phyloP scores from a whole-genome alignment of 768 basidiomycete genomes.

The Guyanaporus albipodus region DNA sequence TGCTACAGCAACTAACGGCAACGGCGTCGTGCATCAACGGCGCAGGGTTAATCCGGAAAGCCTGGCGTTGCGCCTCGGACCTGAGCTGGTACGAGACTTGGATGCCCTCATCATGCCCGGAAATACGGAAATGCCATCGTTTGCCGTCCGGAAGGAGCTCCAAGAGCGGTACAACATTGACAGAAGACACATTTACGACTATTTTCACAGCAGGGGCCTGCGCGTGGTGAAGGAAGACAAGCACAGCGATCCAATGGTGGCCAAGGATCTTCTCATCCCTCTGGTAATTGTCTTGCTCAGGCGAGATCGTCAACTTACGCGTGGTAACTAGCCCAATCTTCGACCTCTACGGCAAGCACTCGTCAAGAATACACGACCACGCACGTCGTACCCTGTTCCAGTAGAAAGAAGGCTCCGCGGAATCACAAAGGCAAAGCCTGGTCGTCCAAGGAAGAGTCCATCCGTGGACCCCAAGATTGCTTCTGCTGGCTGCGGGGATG shows the following conservation, averaged over 20 bases:
- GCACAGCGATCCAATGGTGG: slow-evolving; percentile 44
- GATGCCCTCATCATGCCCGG: slow-evolving; percentile 68
- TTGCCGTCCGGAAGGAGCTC: slow-evolving; percentile 63
- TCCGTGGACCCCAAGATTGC: slow-evolving; percentile 4
- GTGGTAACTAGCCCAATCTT: slow-evolving; percentile 26
- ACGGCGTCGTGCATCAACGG: slow-evolving; percentile 27
- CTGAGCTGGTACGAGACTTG: slow-evolving; percentile 66
- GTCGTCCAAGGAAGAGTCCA: slow-evolving; percentile 26
- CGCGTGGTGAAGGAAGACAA: slow-evolving; percentile 65
- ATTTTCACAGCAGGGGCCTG: slow-evolving; percentile 63
- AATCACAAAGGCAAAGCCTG: slow-evolving; percentile 30
- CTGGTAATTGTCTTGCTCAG: slow-evolving; percentile 20
- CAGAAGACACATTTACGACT: slow-evolving; percentile 73
- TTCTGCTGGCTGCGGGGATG: slow-evolving; percentile 6
- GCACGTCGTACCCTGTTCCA: slow-evolving; percentile 14
- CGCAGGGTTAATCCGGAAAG: slow-evolving; percentile 64
- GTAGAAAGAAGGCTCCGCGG: slow-evolving; percentile 22
- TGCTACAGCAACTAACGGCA: not conserved
- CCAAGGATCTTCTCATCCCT: slow-evolving; percentile 17
- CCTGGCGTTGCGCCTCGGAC: slow-evolving; percentile 61
- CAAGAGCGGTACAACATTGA: slow-evolving; percentile 70
- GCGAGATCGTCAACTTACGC: slow-evolving; percentile 12
- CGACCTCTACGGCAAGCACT: slow-evolving; percentile 29
- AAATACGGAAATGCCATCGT: slow-evolving; percentile 70
- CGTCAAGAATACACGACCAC: slow-evolving; percentile 15